Evolutionary conservation across 768 basidiomycete species (phyloP).

Genomic region (Suillus subaureus): DNA sequence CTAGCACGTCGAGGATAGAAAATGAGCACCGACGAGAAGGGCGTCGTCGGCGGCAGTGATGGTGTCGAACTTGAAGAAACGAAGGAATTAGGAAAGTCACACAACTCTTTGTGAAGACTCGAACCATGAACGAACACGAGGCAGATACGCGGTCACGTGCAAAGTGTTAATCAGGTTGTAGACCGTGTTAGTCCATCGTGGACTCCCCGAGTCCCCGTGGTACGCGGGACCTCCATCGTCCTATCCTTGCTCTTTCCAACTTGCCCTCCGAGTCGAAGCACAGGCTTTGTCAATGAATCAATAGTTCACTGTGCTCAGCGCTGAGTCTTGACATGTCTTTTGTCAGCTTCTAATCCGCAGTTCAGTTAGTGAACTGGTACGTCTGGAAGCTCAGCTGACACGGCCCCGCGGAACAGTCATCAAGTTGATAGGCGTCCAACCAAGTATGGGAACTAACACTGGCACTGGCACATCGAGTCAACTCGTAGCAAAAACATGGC

Average conservation of each 20-base stretch:
- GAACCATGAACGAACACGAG: constrained; percentile 37
- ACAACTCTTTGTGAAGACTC: constrained; percentile 29
- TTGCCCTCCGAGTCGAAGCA: background rate
- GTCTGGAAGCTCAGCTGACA: too few relatives aligned
- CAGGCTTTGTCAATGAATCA: too few relatives aligned
- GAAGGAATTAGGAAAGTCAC: constrained; percentile 12
- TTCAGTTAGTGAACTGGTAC: background rate
- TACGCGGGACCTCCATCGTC: background rate
- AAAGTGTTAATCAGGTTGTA: constrained; percentile 22
- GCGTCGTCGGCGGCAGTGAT: constrained; percentile 19
- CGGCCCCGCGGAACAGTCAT: too few relatives aligned
- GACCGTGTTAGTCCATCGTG: constrained; percentile 13
- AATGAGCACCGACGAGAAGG: constrained; percentile 14
- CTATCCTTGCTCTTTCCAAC: background rate
- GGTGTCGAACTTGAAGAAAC: constrained; percentile 10
- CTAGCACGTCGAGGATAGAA: background rate
- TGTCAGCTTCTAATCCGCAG: background rate
- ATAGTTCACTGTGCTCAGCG: too few relatives aligned
- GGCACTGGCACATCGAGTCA: background rate
- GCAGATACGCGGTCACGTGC: constrained; percentile 38
- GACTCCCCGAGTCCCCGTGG: background rate
- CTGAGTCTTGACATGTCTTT: too few relatives aligned
- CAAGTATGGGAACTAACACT: background rate
- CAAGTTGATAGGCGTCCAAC: too few relatives aligned
- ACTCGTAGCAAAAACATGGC: too few relatives aligned